Base-by-base conservation (phyloP, 805 yeast genomes). In the Ogataea haglerorum region DNA sequence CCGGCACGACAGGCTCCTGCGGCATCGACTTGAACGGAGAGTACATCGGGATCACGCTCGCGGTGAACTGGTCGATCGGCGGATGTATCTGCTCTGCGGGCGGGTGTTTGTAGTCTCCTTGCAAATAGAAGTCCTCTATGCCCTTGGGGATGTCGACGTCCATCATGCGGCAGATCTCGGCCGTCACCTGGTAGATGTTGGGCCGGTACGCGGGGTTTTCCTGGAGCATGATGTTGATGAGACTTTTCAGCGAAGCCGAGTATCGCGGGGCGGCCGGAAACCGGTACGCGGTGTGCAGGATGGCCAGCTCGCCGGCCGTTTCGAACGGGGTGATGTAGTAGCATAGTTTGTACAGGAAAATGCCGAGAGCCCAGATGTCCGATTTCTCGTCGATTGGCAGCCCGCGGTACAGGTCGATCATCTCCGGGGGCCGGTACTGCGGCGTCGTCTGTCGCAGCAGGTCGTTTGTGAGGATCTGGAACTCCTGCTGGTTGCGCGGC, bases 331-430 rank as follows among this genome's bases (percentile, higher is more conserved):
- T 91, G 1, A 85, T 90, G 63, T 87, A 91, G 65, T 85, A 91
- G 64, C 96, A 83, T 46, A 91, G 69, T 59, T 91, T 91, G 69
- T 86, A 91, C 36, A 93, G 69, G 47, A 93, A 86, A 23, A 93
- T 82, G 9, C 99, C 99, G 34, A 91, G 67, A 0, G 99, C 99
- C 99, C 99, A 91, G 34, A 91, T 85, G 64, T 91, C 99, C 6
- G 91, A 74, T 62, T 88, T 88, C 54, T 90, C 95, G 62, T 91
- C 93, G 29, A 91, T 85, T 2, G 96, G 93, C 34, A 80, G 67
- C 6, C 89, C 85, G 34, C 88, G 70, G 58, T 83, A 82, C 18
- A 90, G 71, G 63, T 91, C 97, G 42, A 91, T 77, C 98, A 91
- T 93, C 59, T 91, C 99, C 0, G 99, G 99, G 0, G 95, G 73